Percentiles rank a stretch among this genome's conserved stretches.
These are phyloP conservation scores for Lactarius vividus DNA, from an alignment of 768 basidiomycete genomes.

Conservation along the genomic window DNA sequence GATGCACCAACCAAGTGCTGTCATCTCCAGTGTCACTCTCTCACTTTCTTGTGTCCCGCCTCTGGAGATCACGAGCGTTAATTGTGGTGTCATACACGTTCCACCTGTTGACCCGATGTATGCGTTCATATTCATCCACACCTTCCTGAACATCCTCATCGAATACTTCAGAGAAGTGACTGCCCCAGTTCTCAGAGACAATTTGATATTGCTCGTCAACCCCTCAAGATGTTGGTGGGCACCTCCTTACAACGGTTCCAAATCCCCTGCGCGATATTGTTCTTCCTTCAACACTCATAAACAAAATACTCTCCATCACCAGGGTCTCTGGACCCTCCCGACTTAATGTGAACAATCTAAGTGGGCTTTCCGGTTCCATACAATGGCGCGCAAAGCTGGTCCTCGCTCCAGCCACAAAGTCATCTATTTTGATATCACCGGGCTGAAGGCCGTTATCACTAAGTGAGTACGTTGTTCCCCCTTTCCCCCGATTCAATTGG, in stretches of 20 bases:
- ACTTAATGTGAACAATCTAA: slow-evolving; percentile 30
- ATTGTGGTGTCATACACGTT: neutral
- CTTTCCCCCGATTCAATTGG: too few relatives aligned
- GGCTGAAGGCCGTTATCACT: slow-evolving; percentile 76
- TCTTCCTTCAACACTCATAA: slow-evolving; percentile 79
- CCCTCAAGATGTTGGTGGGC: slow-evolving; percentile 91
- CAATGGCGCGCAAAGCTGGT: slow-evolving; percentile 84
- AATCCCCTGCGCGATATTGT: slow-evolving; percentile 95
- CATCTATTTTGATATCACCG: slow-evolving; percentile 87
- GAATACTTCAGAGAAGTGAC: slow-evolving; percentile 90
- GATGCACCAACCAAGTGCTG: too few relatives aligned
- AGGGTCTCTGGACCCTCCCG: slow-evolving; percentile 44
- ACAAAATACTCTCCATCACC: slow-evolving; percentile 47
- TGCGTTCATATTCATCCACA: slow-evolving; percentile 84
- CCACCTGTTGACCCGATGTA: slow-evolving; percentile 79
- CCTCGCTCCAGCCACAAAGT: slow-evolving; percentile 85
- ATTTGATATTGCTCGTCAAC: slow-evolving; percentile 97
- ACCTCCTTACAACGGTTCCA: slow-evolving; percentile 86
- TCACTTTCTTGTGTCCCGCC: too few relatives aligned
- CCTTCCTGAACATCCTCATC: slow-evolving; percentile 76
- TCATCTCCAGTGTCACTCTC: neutral
- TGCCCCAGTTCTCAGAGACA: slow-evolving; percentile 75
- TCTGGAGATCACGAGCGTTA: too few relatives aligned
- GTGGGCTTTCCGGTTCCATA: slow-evolving; percentile 81
- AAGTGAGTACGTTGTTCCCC: slow-evolving; percentile 45